Conservation (phyloP, 495 filamentous ascomycete genomes). For the Hyaloscypha bicolor region DNA sequence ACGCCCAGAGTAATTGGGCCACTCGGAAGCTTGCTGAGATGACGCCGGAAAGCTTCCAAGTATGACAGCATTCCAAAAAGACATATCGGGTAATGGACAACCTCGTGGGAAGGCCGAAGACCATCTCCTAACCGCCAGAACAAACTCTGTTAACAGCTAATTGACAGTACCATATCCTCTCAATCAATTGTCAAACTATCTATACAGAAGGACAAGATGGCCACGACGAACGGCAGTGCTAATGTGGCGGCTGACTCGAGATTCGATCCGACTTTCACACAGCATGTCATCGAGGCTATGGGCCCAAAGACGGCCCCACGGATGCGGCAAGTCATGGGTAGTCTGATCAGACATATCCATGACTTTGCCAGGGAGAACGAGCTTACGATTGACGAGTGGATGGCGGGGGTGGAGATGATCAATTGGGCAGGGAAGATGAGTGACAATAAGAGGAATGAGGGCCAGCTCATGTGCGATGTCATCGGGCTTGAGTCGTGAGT, state of each 20-base stretch:
- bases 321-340: conserved; percentile 53
- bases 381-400: conserved; percentile 67
- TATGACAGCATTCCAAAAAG: not conserved
- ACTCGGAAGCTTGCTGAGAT: not conserved
- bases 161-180: not conserved
- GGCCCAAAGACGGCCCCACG: conserved; percentile 64
- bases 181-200: not conserved
- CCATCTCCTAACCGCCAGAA: not conserved
- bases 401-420: conserved; percentile 63
- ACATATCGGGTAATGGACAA: not conserved
- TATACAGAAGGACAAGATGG: not conserved
- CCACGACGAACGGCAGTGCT: not conserved
- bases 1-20: not conserved
- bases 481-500: conserved; percentile 75
- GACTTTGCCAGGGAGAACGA: conserved; percentile 71
- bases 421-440: conserved; percentile 62
- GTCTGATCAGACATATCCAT: conserved; percentile 65
- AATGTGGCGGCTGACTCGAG: conserved; percentile 22
- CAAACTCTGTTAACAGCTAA: not conserved
- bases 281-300: conserved; percentile 65
- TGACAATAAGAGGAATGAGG: conserved; percentile 66
- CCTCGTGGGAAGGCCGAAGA: not conserved
- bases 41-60: not conserved
- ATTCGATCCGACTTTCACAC: conserved; percentile 67
- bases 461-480: conserved; percentile 77